Base-by-base conservation (phyloP, 73 alveolate genomes). In the Paramecium sexaurelia region DNA sequence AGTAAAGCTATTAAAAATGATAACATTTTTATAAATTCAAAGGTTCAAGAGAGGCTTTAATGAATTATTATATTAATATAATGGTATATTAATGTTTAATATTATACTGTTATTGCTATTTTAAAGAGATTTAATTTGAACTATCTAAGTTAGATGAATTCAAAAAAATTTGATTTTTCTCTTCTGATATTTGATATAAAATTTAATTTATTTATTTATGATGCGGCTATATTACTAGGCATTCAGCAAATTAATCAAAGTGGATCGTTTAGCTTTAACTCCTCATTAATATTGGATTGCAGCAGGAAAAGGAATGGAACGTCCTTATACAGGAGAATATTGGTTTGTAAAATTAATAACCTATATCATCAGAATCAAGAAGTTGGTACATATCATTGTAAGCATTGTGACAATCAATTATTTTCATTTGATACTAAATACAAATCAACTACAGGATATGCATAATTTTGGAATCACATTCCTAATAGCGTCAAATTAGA, bases 231-330 rank as follows among this genome's bases (percentile, higher is more conserved):
- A 29, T 61, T 26, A 32, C 22, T 32, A 61, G 39, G 83, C 83
- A 29, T 61, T 61, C 43, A 61, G 83, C 83, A 61, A 61, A 61
- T 6, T 32, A 7, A 61, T 61, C 39, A 51, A 51, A 51, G 67
- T 51, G 22, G 90, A 78, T 78, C 35, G 90, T 20, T 43, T 78
- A 8, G 43, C 73, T 7, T 11, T 78, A 5, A 78, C 75, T 78
- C 90, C 90, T 6, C 90, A 78, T 39, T 15, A 78, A 78, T 78
- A 78, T 78, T 78, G 90, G 90, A 45, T 78, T 8, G 90, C 90
- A 19, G 73, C 55, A 24, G 90, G 90, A 7, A 78, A 78, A 33
- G 90, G 90, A 22, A 78, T 78, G 90, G 90, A 78, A 33, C 32
- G 90, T 5, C 90, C 90, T 17, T 78, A 78, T 43, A 78, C 90